phyloP scores from a whole-genome alignment of 345 rosid genomes.

The Syzygium jambos region DNA sequence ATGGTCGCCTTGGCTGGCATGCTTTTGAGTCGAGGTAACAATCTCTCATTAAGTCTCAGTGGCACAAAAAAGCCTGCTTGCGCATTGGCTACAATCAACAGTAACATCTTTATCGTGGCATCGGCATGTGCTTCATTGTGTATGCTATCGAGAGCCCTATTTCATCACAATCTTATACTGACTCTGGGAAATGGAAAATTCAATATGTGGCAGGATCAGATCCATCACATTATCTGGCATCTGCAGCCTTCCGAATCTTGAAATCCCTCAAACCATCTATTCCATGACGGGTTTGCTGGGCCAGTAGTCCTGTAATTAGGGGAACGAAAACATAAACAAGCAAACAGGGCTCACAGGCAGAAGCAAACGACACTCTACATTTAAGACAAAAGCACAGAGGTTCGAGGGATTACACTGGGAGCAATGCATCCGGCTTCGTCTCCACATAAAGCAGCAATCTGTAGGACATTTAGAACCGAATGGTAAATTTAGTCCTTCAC shows the following conservation, averaged over 20 bases:
- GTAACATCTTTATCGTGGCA: neutral
- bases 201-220: neutral
- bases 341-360: neutral
- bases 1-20: neutral
- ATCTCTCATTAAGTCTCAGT: neutral
- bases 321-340: neutral
- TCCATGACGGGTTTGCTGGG: slow-evolving; percentile 66
- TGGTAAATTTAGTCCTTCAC: neutral
- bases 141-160: neutral
- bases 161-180: neutral
- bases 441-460: slow-evolving; percentile 57
- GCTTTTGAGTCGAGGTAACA: neutral
- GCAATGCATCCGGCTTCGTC: slow-evolving; percentile 69
- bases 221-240: slow-evolving; percentile 59
- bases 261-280: slow-evolving; percentile 84
- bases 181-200: neutral
- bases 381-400: neutral
- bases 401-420: slow-evolving; percentile 41
- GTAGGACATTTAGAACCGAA: neutral
- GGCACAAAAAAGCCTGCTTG: neutral
- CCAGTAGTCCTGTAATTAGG: slow-evolving; percentile 53
- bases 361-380: neutral
- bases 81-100: neutral
- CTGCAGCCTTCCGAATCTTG: slow-evolving; percentile 61
- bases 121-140: neutral